Evolutionary conservation across 306 rosid species (phyloP).

Genomic region (Malus orientalis): DNA sequence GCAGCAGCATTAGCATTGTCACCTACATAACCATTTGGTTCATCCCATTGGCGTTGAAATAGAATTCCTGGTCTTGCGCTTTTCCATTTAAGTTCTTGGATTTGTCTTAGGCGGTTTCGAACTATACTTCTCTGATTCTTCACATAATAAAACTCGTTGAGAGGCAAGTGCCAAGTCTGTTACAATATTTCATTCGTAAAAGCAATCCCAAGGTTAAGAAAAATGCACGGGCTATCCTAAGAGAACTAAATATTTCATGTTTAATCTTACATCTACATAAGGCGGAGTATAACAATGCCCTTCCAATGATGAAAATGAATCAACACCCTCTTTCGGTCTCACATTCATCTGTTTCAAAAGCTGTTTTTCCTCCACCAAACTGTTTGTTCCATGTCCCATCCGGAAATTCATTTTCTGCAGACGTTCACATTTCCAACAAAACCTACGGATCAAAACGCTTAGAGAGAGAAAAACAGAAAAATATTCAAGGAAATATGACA

Average conservation of each 20-base stretch:
- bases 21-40: not conserved
- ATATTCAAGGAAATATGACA: no score
- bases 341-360: slow-evolving; percentile 16
- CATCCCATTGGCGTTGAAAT: not conserved
- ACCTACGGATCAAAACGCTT: not conserved
- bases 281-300: not conserved
- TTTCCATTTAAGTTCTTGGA: not conserved
- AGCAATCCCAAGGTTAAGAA: not conserved
- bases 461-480: no score
- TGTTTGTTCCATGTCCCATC: slow-evolving; percentile 21
- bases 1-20: not conserved
- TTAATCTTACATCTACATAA: not conserved
- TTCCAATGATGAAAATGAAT: not conserved
- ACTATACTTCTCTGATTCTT: not conserved
- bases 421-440: not conserved
- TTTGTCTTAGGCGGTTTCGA: slow-evolving; percentile 2
- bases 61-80: not conserved
- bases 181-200: not conserved
- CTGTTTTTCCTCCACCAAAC: slow-evolving; percentile 20
- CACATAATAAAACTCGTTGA: no score
- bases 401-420: slow-evolving; percentile 19
- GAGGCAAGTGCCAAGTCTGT: not conserved
- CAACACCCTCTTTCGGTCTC: not conserved
- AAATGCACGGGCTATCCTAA: no score
- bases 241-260: not conserved